These are phyloP conservation scores for Alternaria gaisen DNA, from an alignment of 2,329 filamentous ascomycete genomes.

Conservation along the genomic window DNA sequence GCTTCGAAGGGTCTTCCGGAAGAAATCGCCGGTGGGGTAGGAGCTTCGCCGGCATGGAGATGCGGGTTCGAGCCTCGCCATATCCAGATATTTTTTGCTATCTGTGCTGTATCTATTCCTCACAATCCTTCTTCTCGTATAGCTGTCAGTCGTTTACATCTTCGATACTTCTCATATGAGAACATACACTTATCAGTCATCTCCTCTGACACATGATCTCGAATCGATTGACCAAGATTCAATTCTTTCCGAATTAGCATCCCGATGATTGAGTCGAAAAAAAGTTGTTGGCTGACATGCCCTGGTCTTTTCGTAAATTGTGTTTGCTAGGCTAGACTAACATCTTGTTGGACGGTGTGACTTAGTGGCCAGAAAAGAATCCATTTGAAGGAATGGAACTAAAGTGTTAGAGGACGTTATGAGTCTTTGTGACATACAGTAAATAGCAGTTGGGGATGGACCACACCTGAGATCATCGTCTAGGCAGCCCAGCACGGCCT, in stretches of 20 bases:
- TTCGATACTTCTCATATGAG: background rate
- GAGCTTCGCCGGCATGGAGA: background rate
- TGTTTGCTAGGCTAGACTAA: background rate
- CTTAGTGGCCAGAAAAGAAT: background rate
- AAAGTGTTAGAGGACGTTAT: background rate
- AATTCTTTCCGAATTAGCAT: background rate
- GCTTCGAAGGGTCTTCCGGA: no score
- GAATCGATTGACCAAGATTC: background rate
- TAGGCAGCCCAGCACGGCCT: background rate
- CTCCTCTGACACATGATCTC: no score
- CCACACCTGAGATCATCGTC: background rate
- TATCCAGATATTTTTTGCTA: background rate
- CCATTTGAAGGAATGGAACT: background rate
- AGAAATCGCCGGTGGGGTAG: background rate
- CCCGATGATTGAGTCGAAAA: background rate
- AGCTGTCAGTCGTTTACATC: background rate
- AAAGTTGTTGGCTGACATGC: background rate
- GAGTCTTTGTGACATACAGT: background rate
- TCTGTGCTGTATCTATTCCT: background rate
- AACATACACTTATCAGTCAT: no score
- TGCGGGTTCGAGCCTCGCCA: background rate
- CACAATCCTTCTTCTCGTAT: background rate
- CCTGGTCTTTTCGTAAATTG: background rate
- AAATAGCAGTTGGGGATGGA: background rate
- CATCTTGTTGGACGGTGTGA: background rate